phyloP scores from a whole-genome alignment of 257 asterid genomes.

The Marsdenia floribunda region DNA sequence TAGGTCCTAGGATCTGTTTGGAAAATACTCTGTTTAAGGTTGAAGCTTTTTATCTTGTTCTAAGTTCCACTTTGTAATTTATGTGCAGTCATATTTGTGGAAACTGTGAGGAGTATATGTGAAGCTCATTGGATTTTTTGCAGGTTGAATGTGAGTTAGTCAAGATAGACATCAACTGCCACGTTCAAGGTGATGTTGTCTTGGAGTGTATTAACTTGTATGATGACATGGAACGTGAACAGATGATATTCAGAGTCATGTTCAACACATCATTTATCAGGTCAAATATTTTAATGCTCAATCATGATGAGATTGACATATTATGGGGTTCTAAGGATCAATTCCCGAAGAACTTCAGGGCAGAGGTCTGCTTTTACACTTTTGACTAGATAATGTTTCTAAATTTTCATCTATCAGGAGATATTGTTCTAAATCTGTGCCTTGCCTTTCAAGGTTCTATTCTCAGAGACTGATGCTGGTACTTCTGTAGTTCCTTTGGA shows the following conservation, averaged over 20 bases:
- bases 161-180: constrained; percentile 84
- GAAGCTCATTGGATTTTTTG: constrained; percentile 25
- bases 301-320: constrained; percentile 74
- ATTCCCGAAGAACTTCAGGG: constrained; percentile 83
- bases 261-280: constrained; percentile 93
- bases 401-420: constrained; percentile 8
- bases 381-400: constrained; percentile 13
- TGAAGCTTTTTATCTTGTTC: constrained; percentile 1
- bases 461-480: constrained; percentile 84
- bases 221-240: constrained; percentile 71
- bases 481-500: constrained; percentile 54
- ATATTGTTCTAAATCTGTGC: constrained; percentile 20
- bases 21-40: background rate
- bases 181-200: constrained; percentile 92
- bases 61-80: background rate
- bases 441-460: constrained; percentile 55
- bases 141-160: constrained; percentile 83
- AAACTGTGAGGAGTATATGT: background rate
- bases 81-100: background rate
- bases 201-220: constrained; percentile 79
- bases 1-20: background rate
- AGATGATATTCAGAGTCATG: constrained; percentile 87
- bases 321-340: constrained; percentile 84
- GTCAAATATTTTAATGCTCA: constrained; percentile 87
- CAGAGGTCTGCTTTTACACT: constrained; percentile 51